phyloP scores from a whole-genome alignment of 1,284 basidiomycete genomes.

The Ceratobasidium sp. region DNA sequence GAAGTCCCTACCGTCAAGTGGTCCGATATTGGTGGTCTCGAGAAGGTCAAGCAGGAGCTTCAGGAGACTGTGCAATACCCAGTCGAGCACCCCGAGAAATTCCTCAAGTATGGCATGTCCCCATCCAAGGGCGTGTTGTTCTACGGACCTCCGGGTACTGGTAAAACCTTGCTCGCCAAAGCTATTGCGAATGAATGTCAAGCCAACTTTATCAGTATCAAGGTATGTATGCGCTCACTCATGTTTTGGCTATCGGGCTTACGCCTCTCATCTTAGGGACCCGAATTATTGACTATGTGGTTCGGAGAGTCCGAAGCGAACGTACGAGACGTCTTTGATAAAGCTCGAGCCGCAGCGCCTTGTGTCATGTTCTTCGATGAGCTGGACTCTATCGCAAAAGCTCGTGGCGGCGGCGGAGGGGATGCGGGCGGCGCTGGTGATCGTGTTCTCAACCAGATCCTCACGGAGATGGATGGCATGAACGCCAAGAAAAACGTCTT shows the following conservation, averaged over 20 bases:
- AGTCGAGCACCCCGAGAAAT: conserved; percentile 99
- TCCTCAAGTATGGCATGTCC: conserved; percentile 99
- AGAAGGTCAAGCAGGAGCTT: conserved; percentile 98
- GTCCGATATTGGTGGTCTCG: conserved; percentile 99
- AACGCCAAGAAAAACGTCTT: conserved; percentile 99
- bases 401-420: conserved; percentile 82
- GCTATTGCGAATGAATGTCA: conserved; percentile 99
- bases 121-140: conserved; percentile 99
- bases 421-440: conserved; percentile 97
- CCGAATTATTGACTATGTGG: conserved; percentile 99
- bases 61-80: conserved; percentile 99
- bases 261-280: too few relatives aligned
- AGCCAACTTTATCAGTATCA: conserved; percentile 98
- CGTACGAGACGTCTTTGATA: conserved; percentile 99
- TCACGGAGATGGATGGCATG: conserved; percentile 99
- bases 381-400: conserved; percentile 97
- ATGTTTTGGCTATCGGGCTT: too few relatives aligned
- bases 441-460: conserved; percentile 96
- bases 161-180: conserved; percentile 95
- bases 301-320: conserved; percentile 99
- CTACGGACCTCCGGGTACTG: conserved; percentile 96
- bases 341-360: conserved; percentile 97
- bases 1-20: conserved; percentile 96
- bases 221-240: conserved; percentile 62
- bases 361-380: conserved; percentile 99